Base-by-base conservation (phyloP, 2,329 filamentous ascomycete species). In the Sporothrix globosa region DNA sequence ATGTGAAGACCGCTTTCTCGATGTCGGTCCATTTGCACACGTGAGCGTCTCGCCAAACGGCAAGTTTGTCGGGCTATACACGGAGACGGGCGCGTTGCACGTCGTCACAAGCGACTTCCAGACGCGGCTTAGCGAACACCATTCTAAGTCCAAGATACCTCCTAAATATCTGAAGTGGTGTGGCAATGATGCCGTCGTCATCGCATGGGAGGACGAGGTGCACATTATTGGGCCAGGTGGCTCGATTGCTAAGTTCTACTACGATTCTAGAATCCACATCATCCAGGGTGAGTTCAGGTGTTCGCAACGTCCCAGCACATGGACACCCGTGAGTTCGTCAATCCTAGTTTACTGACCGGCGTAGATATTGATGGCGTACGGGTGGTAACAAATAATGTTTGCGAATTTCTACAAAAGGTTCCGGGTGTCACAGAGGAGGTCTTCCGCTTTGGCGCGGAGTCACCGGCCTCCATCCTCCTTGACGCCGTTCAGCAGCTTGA, bases 151-250 rank as follows among this genome's bases (percentile, higher is more conserved):
- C 11, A 91, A 91, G 78, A 97, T 93, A 5, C 86, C 90, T 1
- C 96, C 96, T 3, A 91, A 92, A 75, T 92, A 96, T 73, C 86
- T 99, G 72, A 91, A 96, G 76, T 99, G 96, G 96, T 99, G 96
- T 79, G 96, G 96, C 5, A 95, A 96, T 76, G 95, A 98, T 79
- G 93, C 94, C 17, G 91, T 96, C 3, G 88, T 97, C 39, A 88
- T 99, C 75, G 94, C 94, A 0, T 99, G 96, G 96, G 96, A 98
- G 77, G 96, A 99, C 77, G 96, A 99, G 79, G 90, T 99, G 4
- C 96, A 97, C 77, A 86, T 99, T 39, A 91, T 99, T 72, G 96
- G 95, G 0, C 93, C 93, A 0, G 91, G 90, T 50, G 92, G 92
- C 56, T 87, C 91, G 11, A 89, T 91, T 5, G 88, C 82, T 54